A percentile compares a stretch with the other conserved stretches of the same genome.
phyloP scores from a whole-genome alignment of 306 rosid species.

The Medicago arabica region DNA sequence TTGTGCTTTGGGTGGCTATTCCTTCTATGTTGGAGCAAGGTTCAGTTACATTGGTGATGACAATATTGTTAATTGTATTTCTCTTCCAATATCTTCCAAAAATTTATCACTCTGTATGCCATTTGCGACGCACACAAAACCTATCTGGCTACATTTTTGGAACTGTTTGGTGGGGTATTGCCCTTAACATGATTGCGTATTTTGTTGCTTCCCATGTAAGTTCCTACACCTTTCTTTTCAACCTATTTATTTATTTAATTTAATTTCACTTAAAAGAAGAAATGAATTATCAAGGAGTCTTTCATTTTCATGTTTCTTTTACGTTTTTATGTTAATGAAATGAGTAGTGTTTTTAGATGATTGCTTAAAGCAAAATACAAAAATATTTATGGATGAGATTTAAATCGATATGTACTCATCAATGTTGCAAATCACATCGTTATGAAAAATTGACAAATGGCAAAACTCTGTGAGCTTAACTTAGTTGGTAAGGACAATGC shows the following conservation, averaged over 20 bases:
- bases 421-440: no score
- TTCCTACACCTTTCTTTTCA: not conserved
- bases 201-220: slow-evolving; percentile 95
- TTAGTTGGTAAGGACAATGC: no score
- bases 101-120: slow-evolving; percentile 77
- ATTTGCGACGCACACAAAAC: slow-evolving; percentile 79
- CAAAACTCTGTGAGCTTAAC: no score
- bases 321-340: no score
- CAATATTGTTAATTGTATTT: slow-evolving; percentile 70
- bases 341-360: no score
- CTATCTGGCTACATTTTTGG: slow-evolving; percentile 88
- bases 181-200: slow-evolving; percentile 87
- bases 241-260: not conserved
- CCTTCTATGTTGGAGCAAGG: slow-evolving; percentile 73
- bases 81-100: slow-evolving; percentile 84
- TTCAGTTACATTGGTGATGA: slow-evolving; percentile 71
- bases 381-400: no score
- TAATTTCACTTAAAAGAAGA: no score
- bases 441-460: no score
- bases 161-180: slow-evolving; percentile 99
- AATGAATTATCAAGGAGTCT: no score
- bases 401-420: no score
- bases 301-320: no score
- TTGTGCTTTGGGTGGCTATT: slow-evolving; percentile 74
- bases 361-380: no score